Conservation (phyloP, 2,329 filamentous ascomycete genomes). For the Daldinia sp. region DNA sequence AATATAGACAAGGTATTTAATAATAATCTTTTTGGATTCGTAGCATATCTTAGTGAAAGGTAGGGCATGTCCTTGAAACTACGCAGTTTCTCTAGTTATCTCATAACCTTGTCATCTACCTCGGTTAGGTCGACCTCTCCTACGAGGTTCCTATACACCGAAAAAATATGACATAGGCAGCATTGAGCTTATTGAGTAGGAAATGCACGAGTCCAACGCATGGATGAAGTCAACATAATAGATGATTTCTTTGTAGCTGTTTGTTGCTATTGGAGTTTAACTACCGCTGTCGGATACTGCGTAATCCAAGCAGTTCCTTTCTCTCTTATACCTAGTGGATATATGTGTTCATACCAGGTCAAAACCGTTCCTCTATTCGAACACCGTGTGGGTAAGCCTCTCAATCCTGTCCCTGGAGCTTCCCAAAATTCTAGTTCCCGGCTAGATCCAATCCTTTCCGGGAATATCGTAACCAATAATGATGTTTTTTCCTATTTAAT, state of each 20-base stretch:
- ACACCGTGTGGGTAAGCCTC: slow-evolving; percentile 19
- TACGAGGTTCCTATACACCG: not conserved
- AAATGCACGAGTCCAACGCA: not conserved
- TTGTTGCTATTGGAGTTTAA: not conserved
- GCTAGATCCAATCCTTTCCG: slow-evolving; percentile 22
- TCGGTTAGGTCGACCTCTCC: not conserved
- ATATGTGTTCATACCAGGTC: not conserved
- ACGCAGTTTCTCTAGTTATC: too few species aligned
- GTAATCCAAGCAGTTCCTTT: not conserved
- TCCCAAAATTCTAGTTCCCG: slow-evolving; percentile 13
- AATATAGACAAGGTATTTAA: too few species aligned
- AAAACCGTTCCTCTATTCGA: slow-evolving; percentile 13
- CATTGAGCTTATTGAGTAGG: not conserved
- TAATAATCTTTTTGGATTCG: not conserved
- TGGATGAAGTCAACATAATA: slow-evolving; percentile 8
- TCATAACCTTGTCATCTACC: not conserved
- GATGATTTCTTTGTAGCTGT: slow-evolving; percentile 18
- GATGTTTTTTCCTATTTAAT: slow-evolving; percentile 28
- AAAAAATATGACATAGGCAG: not conserved
- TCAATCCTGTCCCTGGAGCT: slow-evolving; percentile 9
- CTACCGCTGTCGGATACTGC: not conserved
- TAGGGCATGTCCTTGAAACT: not conserved
- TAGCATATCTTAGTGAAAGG: not conserved
- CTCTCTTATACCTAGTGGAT: not conserved
- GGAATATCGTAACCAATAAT: slow-evolving; percentile 24